phyloP scores from a whole-genome alignment of 345 rosid genomes.

The Boechera stricta region DNA sequence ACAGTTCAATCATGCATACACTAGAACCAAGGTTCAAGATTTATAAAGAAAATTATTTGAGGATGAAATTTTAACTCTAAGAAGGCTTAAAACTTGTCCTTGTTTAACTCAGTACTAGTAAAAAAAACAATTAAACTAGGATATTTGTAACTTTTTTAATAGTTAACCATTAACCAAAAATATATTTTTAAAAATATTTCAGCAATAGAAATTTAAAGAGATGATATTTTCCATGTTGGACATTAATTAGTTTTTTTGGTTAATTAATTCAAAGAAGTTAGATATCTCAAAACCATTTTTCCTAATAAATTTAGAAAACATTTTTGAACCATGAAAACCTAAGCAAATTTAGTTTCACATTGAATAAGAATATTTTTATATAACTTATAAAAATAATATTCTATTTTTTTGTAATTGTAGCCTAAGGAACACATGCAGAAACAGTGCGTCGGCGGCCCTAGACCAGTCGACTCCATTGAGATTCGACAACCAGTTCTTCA shows the following conservation, averaged over 20 bases:
- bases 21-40: slow-evolving; percentile 3
- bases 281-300: not conserved
- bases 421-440: slow-evolving; percentile 43
- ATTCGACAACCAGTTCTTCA: slow-evolving; percentile 44
- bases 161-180: too few species aligned
- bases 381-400: not conserved
- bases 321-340: not conserved
- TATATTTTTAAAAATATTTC: not conserved
- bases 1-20: slow-evolving; percentile 28
- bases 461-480: slow-evolving; percentile 46
- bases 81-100: too few species aligned
- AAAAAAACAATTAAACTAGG: too few species aligned
- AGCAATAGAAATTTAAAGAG: not conserved
- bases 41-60: not conserved
- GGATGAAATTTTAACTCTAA: not conserved
- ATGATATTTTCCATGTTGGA: not conserved
- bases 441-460: slow-evolving; percentile 31
- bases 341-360: not conserved
- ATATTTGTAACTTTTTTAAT: too few species aligned
- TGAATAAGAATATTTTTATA: not conserved
- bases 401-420: slow-evolving; percentile 9
- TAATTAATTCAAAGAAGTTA: not conserved
- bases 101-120: too few species aligned
- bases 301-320: not conserved
- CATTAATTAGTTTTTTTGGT: not conserved